A percentile compares a stretch with the other conserved stretches of the same genome.
phyloP scores from a whole-genome alignment of 139 green algal genomes.

The Zygnema cylindricum region DNA sequence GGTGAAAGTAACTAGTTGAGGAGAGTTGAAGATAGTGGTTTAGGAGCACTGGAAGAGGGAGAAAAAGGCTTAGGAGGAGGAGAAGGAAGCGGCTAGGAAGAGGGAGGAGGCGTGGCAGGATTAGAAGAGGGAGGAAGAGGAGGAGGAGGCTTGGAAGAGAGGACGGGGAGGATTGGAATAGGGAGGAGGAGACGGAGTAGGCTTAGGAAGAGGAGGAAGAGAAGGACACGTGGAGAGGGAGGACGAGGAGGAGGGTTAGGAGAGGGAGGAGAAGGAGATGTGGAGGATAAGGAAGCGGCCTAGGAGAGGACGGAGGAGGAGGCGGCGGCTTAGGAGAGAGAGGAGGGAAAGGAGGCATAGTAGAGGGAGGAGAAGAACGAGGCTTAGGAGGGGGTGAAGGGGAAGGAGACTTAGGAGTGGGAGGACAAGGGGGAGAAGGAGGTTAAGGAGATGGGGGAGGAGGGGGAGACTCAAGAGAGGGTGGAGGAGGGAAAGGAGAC shows the following conservation, averaged over 20 bases:
- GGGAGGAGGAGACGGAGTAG: constrained; percentile 36
- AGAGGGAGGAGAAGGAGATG: constrained; percentile 63
- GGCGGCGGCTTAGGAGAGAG: neutral
- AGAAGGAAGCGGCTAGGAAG: neutral
- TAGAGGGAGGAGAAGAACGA: neutral
- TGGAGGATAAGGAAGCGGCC: constrained; percentile 74
- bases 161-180: neutral
- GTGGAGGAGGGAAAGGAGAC: too few species aligned
- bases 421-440: too few species aligned
- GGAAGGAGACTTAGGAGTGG: too few species aligned
- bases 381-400: neutral
- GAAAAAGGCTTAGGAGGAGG: constrained; percentile 35
- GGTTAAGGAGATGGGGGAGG: too few species aligned
- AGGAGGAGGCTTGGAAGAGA: constrained; percentile 62
- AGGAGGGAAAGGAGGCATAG: neutral
- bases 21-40: too few species aligned
- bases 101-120: constrained; percentile 15
- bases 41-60: too few species aligned
- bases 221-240: too few species aligned
- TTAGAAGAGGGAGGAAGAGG: constrained; percentile 65
- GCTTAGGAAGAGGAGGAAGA: too few species aligned
- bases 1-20: constrained; percentile 36
- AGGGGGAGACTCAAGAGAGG: too few species aligned
- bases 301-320: constrained; percentile 63
- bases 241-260: too few species aligned